Evolutionary conservation across 768 basidiomycete genomes (phyloP).

Genomic region (Hydnomerulius pinastri): DNA sequence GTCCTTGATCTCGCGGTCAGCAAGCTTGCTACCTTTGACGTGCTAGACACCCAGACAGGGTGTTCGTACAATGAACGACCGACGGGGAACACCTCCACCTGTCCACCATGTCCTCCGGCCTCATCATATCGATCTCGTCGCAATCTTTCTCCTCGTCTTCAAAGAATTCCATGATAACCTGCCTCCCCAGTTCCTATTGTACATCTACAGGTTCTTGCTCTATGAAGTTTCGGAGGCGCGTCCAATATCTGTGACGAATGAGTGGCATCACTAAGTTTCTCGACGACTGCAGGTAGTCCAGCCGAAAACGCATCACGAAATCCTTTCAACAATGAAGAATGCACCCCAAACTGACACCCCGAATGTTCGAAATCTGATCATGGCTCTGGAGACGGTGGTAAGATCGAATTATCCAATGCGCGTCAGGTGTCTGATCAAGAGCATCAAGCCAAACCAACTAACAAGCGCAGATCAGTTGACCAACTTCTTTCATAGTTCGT

Average conservation of each 20-base stretch:
- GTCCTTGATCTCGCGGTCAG: too few relatives aligned
- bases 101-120: conserved; percentile 70
- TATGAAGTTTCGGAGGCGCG: conserved; percentile 71
- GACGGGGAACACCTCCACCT: conserved; percentile 53
- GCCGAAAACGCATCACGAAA: conserved; percentile 56
- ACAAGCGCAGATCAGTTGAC: conserved; percentile 59
- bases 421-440: conserved; percentile 16
- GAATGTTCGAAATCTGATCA: conserved; percentile 46
- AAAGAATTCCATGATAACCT: conserved; percentile 59
- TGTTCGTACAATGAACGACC: conserved; percentile 26
- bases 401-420: conserved; percentile 15
- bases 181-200: conserved; percentile 58
- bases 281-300: conserved; percentile 54
- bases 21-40: background rate
- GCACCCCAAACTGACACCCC: conserved; percentile 47
- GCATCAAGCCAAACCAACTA: conserved; percentile 48
- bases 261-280: background rate
- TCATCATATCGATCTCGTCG: conserved; percentile 73
- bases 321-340: conserved; percentile 45
- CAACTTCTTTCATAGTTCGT: conserved; percentile 53
- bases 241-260: background rate
- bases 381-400: conserved; percentile 46
- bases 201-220: conserved; percentile 66
- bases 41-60: background rate
- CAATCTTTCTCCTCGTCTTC: conserved; percentile 61